These are phyloP conservation scores for Endogone sp. DNA, from an alignment of 192 early-diverging fungal species.

Conservation along the genomic window DNA sequence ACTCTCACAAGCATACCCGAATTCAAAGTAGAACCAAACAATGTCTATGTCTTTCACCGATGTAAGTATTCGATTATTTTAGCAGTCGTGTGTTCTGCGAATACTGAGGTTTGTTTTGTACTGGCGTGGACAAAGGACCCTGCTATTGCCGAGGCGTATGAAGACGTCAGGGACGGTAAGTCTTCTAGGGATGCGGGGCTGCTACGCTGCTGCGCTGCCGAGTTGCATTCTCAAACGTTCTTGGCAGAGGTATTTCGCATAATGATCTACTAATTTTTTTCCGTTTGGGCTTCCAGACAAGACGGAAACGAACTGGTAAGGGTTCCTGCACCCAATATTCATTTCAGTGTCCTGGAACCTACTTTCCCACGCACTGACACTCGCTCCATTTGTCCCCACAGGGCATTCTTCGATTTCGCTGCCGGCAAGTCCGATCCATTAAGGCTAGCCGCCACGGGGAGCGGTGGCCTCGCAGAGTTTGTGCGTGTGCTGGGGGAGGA, in stretches of 20 bases:
- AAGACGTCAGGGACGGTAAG: constrained; percentile 51
- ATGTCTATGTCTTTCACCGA: too few relatives aligned
- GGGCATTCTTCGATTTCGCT: constrained; percentile 34
- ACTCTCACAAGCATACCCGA: too few relatives aligned
- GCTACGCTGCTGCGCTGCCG: neutral
- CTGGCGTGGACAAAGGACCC: too few relatives aligned
- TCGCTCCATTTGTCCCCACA: constrained; percentile 19
- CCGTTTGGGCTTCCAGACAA: constrained; percentile 24
- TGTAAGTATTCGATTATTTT: too few relatives aligned
- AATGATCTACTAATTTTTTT: neutral
- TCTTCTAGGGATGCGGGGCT: constrained; percentile 4
- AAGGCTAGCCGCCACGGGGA: constrained; percentile 31
- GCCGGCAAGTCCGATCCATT: constrained; percentile 30
- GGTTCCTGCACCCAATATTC: constrained; percentile 29
- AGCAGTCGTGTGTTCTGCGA: too few relatives aligned
- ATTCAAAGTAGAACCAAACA: too few relatives aligned
- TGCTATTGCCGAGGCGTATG: constrained; percentile 40
- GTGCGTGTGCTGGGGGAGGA: constrained; percentile 51
- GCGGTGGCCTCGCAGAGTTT: constrained; percentile 64
- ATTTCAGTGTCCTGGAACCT: constrained; percentile 49
- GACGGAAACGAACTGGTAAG: constrained; percentile 43
- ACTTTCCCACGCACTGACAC: constrained; percentile 39
- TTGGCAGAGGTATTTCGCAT: neutral
- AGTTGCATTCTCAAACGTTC: neutral
- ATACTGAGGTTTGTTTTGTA: too few relatives aligned